phyloP scores from a whole-genome alignment of 352 stramenopile species.

The Pythium rhizo-oryzae region DNA sequence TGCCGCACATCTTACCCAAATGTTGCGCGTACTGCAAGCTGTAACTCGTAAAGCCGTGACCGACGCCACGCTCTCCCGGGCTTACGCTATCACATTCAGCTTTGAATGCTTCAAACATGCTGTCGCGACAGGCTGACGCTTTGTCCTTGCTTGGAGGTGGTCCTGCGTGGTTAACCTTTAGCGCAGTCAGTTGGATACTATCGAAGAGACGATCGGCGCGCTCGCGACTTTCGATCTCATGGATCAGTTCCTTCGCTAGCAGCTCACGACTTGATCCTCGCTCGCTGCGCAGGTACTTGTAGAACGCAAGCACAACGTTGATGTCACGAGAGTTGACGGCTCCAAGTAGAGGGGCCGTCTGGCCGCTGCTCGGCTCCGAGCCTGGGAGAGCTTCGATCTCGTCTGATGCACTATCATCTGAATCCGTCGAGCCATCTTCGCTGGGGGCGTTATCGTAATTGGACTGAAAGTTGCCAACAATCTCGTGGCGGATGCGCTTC shows the following conservation, averaged over 20 bases:
- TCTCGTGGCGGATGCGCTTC: conserved; percentile 63
- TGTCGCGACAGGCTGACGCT: conserved; percentile 22
- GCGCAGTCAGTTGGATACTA: conserved; percentile 32
- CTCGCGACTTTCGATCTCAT: conserved; percentile 50
- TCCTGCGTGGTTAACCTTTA: conserved; percentile 9
- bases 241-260: conserved; percentile 48
- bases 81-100: conserved; percentile 22
- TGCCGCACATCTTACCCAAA: conserved; percentile 18
- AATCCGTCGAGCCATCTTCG: conserved; percentile 2
- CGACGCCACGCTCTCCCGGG: conserved; percentile 26
- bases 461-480: conserved; percentile 85
- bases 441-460: conserved; percentile 57
- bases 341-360: not conserved
- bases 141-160: conserved; percentile 1
- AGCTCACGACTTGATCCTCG: conserved; percentile 36
- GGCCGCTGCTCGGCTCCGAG: conserved; percentile 11
- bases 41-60: conserved; percentile 62
- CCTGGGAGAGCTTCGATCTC: conserved; percentile 10
- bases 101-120: conserved; percentile 17
- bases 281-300: conserved; percentile 67
- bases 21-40: conserved; percentile 60
- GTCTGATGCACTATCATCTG: conserved; percentile 20
- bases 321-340: conserved; percentile 70
- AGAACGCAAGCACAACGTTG: conserved; percentile 77
- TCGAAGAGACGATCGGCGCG: conserved; percentile 58